phyloP scores from a whole-genome alignment of 768 basidiomycete genomes.

The Mycena rebaudengoi region DNA sequence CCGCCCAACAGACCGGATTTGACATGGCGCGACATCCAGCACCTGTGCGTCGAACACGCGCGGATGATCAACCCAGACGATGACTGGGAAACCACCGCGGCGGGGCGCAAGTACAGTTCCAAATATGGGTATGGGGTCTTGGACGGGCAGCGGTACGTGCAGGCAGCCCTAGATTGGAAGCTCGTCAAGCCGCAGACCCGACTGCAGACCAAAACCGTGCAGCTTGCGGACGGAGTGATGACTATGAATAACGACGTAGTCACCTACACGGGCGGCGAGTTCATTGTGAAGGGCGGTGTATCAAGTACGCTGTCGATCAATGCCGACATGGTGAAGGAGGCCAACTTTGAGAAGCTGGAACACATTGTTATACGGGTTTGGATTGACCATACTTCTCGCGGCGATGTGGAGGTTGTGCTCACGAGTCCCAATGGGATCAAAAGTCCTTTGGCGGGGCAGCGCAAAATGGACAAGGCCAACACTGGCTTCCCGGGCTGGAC shows the following conservation, averaged over 20 bases:
- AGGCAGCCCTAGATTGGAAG: constrained; percentile 82
- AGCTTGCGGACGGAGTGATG: constrained; percentile 69
- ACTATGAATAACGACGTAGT: constrained; percentile 56
- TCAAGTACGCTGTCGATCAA: constrained; percentile 71
- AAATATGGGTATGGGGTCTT: constrained; percentile 96
- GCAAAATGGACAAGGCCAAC: constrained; percentile 67
- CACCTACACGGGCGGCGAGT: constrained; percentile 68
- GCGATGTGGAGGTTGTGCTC: constrained; percentile 93
- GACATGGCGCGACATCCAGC: constrained; percentile 95
- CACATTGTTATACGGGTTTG: constrained; percentile 93
- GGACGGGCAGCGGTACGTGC: constrained; percentile 84
- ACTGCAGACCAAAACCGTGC: constrained; percentile 79
- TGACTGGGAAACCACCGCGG: constrained; percentile 89
- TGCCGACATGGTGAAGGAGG: constrained; percentile 67
- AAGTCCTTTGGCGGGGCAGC: constrained; percentile 81
- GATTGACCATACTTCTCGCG: constrained; percentile 85
- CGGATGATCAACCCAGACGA: constrained; percentile 86
- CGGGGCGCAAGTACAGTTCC: constrained; percentile 74
- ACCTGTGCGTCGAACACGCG: constrained; percentile 83
- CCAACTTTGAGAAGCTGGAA: constrained; percentile 90
- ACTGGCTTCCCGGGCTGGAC: constrained; percentile 92
- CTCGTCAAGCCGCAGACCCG: constrained; percentile 95
- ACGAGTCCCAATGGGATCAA: constrained; percentile 85
- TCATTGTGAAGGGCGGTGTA: constrained; percentile 73
- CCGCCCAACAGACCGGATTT: constrained; percentile 89